These are phyloP conservation scores for Ophiostoma tasmaniense DNA, from an alignment of 2,329 filamentous ascomycete species.

Conservation along the genomic window DNA sequence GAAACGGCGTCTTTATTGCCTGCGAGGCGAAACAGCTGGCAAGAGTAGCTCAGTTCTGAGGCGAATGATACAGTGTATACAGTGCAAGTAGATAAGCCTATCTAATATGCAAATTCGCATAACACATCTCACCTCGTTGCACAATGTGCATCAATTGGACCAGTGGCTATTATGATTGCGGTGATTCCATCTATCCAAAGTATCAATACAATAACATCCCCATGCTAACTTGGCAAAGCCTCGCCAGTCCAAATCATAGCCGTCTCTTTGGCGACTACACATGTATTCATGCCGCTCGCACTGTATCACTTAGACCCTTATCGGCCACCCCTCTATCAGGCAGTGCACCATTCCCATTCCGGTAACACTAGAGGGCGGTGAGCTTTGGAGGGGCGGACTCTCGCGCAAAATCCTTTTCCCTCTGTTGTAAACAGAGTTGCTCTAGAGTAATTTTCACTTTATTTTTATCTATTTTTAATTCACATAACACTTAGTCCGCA, in stretches of 20 bases:
- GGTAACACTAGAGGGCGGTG: constrained; percentile 21
- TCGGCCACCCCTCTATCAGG: constrained; percentile 16
- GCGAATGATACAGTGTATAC: neutral
- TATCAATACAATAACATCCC: too few relatives aligned
- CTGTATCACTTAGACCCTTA: constrained; percentile 11
- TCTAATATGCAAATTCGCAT: too few relatives aligned
- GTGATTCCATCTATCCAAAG: too few relatives aligned
- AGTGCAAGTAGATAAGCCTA: neutral
- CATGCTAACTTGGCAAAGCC: too few relatives aligned
- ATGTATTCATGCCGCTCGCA: neutral
- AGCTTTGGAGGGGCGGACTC: constrained; percentile 13
- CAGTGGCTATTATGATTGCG: too few relatives aligned
- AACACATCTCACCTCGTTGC: too few relatives aligned
- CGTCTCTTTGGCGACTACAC: neutral
- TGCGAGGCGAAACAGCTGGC: neutral
- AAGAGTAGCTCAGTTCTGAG: neutral
- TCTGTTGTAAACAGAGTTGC: neutral
- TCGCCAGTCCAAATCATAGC: neutral
- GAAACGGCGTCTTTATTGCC: neutral
- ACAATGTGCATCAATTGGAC: too few relatives aligned
- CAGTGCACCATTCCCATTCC: constrained; percentile 6
- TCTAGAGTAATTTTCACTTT: neutral
- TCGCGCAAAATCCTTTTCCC: constrained; percentile 16
- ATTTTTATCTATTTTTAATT: neutral
- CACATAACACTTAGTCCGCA: neutral